These are phyloP conservation scores for Orbilia oligospora DNA, from an alignment of 2,329 filamentous ascomycete genomes.

Conservation along the genomic window DNA sequence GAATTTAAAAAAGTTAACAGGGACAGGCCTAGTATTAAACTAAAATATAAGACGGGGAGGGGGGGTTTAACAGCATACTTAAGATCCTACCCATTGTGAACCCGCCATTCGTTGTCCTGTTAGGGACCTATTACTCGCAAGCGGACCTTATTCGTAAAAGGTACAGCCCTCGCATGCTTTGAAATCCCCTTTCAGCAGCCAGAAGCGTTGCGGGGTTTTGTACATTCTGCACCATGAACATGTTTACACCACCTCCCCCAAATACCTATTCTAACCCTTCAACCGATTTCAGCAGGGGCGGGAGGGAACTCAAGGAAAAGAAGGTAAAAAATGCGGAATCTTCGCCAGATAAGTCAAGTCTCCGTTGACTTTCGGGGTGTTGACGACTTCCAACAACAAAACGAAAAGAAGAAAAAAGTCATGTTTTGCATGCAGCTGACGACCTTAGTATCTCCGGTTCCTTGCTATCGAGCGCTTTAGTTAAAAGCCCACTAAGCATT, in stretches of 20 bases:
- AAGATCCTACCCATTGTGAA: slow-evolving; percentile 11
- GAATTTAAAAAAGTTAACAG: slow-evolving; percentile 30
- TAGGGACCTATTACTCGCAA: slow-evolving; percentile 37
- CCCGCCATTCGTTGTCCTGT: slow-evolving; percentile 33
- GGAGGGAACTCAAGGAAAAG: neutral
- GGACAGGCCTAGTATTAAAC: slow-evolving; percentile 39
- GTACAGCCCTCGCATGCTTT: slow-evolving; percentile 37
- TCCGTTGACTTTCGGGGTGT: slow-evolving; percentile 40
- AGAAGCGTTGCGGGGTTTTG: slow-evolving; percentile 49
- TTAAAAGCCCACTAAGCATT: slow-evolving; percentile 4
- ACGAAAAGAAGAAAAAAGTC: slow-evolving; percentile 16
- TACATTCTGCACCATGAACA: slow-evolving; percentile 21
- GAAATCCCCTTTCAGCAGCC: slow-evolving; percentile 49
- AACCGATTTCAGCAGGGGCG: slow-evolving; percentile 17
- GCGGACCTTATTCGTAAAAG: slow-evolving; percentile 46
- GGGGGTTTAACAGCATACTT: slow-evolving; percentile 37
- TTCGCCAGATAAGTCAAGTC: slow-evolving; percentile 54
- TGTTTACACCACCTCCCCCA: slow-evolving; percentile 33
- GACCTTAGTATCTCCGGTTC: slow-evolving; percentile 25
- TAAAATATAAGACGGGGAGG: slow-evolving; percentile 26
- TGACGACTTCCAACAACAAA: slow-evolving; percentile 27
- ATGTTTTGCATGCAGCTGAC: slow-evolving; percentile 41
- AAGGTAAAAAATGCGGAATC: slow-evolving; percentile 27
- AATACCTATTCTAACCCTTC: slow-evolving; percentile 21
- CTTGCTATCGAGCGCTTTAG: neutral